Percentiles rank a stretch among this genome's conserved stretches.
Evolutionary conservation across 805 yeast genomes (phyloP).

Genomic region (Saccharomycopsis amapae): DNA sequence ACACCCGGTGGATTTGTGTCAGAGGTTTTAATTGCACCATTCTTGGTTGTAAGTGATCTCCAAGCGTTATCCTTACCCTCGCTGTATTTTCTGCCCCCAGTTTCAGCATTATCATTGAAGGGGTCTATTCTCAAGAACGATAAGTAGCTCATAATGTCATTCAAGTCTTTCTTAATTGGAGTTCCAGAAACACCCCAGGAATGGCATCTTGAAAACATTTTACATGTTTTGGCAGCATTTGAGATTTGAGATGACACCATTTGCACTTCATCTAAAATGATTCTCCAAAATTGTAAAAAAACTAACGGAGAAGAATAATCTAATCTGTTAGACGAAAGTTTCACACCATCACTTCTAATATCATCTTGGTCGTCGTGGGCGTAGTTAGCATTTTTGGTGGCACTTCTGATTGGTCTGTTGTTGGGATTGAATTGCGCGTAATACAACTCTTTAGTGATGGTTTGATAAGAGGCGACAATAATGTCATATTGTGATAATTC

Average conservation of each 20-base stretch:
- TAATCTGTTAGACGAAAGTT: conserved; percentile 27
- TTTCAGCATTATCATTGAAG: conserved; percentile 35
- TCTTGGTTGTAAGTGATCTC: neutral
- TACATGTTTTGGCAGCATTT: conserved; percentile 73
- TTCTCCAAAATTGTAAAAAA: conserved; percentile 79
- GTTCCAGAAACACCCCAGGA: conserved; percentile 99
- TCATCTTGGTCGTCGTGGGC: neutral
- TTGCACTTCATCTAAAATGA: conserved; percentile 90
- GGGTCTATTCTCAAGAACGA: conserved; percentile 65
- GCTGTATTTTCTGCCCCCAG: conserved; percentile 5
- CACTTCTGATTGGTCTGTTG: conserved; percentile 28
- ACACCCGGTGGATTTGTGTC: conserved; percentile 11
- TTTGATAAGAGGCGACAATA: conserved; percentile 70
- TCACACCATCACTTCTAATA: conserved; percentile 21
- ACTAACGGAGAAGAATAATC: conserved; percentile 80
- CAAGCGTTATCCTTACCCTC: conserved; percentile 22
- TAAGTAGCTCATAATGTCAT: conserved; percentile 65
- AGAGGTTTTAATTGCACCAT: too few relatives aligned
- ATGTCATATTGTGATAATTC: conserved; percentile 59
- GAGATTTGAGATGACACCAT: conserved; percentile 73
- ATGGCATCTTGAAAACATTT: conserved; percentile 74
- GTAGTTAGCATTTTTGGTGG: conserved; percentile 22
- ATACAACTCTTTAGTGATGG: conserved; percentile 68
- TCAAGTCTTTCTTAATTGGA: conserved; percentile 60
- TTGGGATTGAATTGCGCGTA: conserved; percentile 65